Evolutionary conservation across 495 filamentous ascomycete genomes (phyloP).

Genomic region (Trichoderma reesei): DNA sequence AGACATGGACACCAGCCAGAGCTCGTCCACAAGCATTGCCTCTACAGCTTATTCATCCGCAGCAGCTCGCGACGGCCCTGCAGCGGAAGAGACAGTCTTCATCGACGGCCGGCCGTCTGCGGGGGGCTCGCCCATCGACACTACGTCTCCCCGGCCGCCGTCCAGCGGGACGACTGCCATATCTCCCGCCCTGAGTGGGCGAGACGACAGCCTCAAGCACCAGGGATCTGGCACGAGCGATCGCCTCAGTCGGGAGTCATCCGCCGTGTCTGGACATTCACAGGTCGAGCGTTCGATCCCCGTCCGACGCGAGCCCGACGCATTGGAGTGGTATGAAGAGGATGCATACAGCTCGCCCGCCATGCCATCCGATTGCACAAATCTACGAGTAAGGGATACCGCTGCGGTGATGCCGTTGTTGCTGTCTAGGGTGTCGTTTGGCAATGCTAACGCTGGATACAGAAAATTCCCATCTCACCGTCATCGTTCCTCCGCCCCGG

Average conservation of each 20-base stretch:
- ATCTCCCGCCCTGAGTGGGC: neutral
- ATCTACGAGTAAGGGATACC: slow-evolving; percentile 45
- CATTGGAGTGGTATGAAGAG: slow-evolving; percentile 10
- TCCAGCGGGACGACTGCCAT: slow-evolving; percentile 3
- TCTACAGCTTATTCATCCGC: neutral
- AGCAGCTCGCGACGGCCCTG: neutral
- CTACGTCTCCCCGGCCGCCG: neutral
- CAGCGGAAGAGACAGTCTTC: neutral
- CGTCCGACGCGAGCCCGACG: neutral
- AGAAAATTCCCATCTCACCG: slow-evolving; percentile 53
- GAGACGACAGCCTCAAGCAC: neutral
- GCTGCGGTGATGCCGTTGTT: neutral
- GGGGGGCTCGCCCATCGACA: neutral
- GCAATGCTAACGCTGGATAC: slow-evolving; percentile 13
- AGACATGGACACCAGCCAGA: neutral
- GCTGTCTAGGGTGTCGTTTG: neutral
- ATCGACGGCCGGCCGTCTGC: neutral
- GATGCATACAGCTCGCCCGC: slow-evolving; percentile 28
- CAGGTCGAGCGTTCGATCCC: neutral
- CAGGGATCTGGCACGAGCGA: neutral
- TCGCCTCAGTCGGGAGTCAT: neutral
- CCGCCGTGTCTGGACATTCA: neutral
- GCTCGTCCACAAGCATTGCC: neutral
- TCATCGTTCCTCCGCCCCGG: slow-evolving; percentile 83
- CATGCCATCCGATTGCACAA: slow-evolving; percentile 57